phyloP scores from a whole-genome alignment of 192 early-diverging fungal species.

The Coemansia sp. region DNA sequence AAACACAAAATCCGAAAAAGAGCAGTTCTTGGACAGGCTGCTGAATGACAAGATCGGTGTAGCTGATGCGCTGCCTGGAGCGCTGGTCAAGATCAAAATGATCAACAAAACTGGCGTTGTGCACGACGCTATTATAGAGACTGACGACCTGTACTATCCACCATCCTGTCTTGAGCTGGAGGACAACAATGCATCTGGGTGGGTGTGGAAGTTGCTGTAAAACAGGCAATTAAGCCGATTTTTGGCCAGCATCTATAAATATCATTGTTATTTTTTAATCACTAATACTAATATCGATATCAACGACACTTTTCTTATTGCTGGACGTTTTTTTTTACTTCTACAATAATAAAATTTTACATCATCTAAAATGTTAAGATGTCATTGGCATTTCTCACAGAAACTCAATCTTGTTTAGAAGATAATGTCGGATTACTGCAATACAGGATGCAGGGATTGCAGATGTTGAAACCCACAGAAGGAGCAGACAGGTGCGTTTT shows the following conservation, averaged over 20 bases:
- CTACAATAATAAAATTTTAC: too few species aligned
- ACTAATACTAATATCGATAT: neutral
- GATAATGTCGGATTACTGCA: neutral
- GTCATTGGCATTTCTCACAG: neutral
- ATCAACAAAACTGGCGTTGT: neutral
- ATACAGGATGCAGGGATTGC: too few species aligned
- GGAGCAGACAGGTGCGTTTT: conserved; percentile 28
- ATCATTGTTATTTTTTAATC: neutral
- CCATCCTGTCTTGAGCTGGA: neutral
- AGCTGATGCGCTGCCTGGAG: neutral
- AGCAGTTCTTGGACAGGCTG: neutral
- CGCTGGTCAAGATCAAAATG: conserved; percentile 1
- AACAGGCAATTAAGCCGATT: neutral
- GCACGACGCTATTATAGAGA: conserved; percentile 2
- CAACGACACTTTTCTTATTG: too few species aligned
- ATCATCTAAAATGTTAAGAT: too few species aligned
- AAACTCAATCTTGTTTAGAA: neutral
- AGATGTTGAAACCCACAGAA: neutral
- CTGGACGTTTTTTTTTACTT: too few species aligned
- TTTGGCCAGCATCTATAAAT: neutral
- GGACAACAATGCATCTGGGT: neutral
- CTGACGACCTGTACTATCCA: conserved; percentile 4
- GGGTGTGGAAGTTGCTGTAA: neutral
- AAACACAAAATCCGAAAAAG: neutral
- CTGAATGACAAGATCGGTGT: neutral